Evolutionary conservation across 148 eudicot species (phyloP).

Genomic region (Vaccinium corymbosum): DNA sequence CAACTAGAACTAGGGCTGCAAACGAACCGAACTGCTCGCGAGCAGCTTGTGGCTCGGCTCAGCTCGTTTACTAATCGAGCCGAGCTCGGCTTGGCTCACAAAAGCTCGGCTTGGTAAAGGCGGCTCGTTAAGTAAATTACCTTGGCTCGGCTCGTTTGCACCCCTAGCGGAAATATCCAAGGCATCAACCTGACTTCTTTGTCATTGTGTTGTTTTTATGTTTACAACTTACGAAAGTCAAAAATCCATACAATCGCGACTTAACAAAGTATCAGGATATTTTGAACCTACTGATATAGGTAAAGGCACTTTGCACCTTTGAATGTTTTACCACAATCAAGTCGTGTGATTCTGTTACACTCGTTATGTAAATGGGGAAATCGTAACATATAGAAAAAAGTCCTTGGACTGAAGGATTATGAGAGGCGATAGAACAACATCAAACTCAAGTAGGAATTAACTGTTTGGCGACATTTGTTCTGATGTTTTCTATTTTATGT

Average conservation of each 20-base stretch:
- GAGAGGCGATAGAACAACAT: neutral
- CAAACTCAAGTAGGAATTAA: neutral
- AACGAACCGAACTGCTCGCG: too few relatives aligned
- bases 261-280: neutral
- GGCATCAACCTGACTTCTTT: neutral
- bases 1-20: too few relatives aligned
- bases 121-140: too few relatives aligned
- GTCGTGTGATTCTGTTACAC: neutral
- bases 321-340: neutral
- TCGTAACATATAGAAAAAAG: too few relatives aligned
- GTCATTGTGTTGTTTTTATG: neutral
- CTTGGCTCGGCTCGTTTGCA: too few relatives aligned
- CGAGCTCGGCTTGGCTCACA: too few relatives aligned
- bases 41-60: too few relatives aligned
- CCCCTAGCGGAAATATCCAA: neutral
- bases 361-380: neutral
- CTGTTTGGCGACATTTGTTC: neutral
- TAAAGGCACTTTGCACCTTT: neutral
- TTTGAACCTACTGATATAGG: neutral
- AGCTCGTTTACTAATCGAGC: too few relatives aligned
- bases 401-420: neutral
- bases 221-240: neutral
- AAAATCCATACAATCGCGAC: neutral
- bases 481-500: constrained; percentile 1
- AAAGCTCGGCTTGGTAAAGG: too few relatives aligned